These are phyloP conservation scores for Cymbomonas tetramitiformis DNA, from an alignment of 139 green algal species.

Conservation along the genomic window DNA sequence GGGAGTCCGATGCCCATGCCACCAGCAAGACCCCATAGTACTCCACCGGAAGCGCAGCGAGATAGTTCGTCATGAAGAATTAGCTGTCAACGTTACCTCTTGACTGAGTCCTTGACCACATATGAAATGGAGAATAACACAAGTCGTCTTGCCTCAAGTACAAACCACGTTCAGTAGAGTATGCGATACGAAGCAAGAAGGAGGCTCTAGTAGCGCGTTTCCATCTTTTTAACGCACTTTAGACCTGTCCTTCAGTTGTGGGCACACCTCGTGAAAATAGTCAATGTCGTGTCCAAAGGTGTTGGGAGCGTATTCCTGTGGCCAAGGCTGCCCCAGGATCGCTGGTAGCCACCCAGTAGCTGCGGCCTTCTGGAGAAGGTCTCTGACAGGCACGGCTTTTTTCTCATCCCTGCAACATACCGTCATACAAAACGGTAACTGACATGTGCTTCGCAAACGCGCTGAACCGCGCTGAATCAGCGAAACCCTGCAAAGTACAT, in stretches of 20 bases:
- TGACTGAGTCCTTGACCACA: too few relatives aligned
- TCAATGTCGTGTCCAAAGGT: conserved; percentile 19
- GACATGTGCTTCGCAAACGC: not conserved
- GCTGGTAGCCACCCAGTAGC: conserved; percentile 3
- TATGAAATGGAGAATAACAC: too few relatives aligned
- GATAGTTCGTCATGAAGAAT: conserved; percentile 25
- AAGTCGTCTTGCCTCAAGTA: too few relatives aligned
- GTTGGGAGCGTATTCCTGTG: not conserved
- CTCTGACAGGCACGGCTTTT: not conserved
- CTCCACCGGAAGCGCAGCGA: conserved; percentile 11
- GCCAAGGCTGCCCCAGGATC: conserved; percentile 8
- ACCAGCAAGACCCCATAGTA: conserved; percentile 8
- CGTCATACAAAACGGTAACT: not conserved
- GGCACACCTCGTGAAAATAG: conserved; percentile 30
- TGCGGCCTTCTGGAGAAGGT: conserved; percentile 4
- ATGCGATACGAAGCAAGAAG: too few relatives aligned
- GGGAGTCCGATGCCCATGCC: conserved; percentile 22
- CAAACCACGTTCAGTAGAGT: conserved; percentile 18
- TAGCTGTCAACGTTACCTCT: conserved; percentile 11
- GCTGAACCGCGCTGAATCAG: not conserved
- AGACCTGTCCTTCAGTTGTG: too few relatives aligned
- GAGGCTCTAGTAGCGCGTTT: too few relatives aligned
- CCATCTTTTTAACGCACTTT: too few relatives aligned
- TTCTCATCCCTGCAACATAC: not conserved
- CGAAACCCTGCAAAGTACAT: not conserved